Base-by-base conservation (phyloP, 345 rosid species). In the Rhizophora apiculata region DNA sequence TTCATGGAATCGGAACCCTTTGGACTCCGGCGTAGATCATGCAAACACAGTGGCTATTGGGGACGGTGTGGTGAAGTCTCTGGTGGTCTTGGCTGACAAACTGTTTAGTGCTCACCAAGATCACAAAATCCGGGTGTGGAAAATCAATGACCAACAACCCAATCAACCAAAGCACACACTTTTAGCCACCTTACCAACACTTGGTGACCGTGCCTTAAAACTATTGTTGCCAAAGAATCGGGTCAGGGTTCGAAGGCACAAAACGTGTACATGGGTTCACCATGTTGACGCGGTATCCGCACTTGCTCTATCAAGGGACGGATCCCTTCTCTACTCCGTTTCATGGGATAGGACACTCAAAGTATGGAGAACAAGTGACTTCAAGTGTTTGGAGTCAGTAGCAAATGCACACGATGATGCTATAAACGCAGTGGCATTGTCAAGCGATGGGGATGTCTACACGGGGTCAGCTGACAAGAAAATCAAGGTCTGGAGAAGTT, bases 271-370 rank as follows among this genome's bases (percentile, higher is more conserved):
- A 22, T 94, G 96, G 97, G 87, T 89, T 64, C 90, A 86, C 63
- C 98, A 91, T 58, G 95, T 86, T 2, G 98, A 91, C 68, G 70
- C 93, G 0, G 97, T 94, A 57, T 89, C 98, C 0, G 91, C 87
- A 46, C 86, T 91, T 43, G 93, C 92, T 60, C 73, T 94, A 54
- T 85, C 98, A 13, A 79, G 66, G 26, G 95, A 91, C 53, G 86
- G 79, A 64, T 72, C 88, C 21, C 79, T 88, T 37, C 91, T 94
- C 24, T 94, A 89, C 67, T 94, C 98, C 0, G 95, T 91, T 27
- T 94, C 98, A 26, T 94, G 98, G 98, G 98, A 94, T 71, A 65
- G 95, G 72, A 85, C 98, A 18, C 82, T 94, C 75, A 94, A 94
- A 64, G 81, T 91, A 36, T 91, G 98, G 98, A 80, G 97, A 46